Conservation (phyloP, 805 yeast species). For the Ogataea glucozyma region DNA sequence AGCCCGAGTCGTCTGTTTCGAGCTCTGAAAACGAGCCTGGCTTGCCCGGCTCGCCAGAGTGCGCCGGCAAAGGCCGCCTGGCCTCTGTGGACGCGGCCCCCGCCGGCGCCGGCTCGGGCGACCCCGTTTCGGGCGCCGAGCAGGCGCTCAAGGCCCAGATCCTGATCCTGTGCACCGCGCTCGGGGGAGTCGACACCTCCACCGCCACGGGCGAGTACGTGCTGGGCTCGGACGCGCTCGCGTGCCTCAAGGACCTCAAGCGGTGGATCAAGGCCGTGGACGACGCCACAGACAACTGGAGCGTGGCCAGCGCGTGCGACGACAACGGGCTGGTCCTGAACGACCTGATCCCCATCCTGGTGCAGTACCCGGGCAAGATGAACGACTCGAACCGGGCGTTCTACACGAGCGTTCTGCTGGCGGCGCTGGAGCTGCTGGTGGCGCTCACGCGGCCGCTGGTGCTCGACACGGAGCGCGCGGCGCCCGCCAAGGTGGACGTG, state of each 20-base stretch:
- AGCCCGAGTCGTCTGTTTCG: constrained; percentile 24
- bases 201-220: constrained; percentile 51
- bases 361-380: constrained; percentile 53
- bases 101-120: neutral
- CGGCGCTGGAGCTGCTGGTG: constrained; percentile 77
- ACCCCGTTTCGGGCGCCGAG: constrained; percentile 21
- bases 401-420: constrained; percentile 63
- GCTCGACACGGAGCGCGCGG: constrained; percentile 55
- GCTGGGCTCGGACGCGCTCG: constrained; percentile 84
- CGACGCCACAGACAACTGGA: constrained; percentile 65
- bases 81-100: neutral
- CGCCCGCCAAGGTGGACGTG: constrained; percentile 55
- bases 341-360: constrained; percentile 73
- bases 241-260: constrained; percentile 84
- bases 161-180: constrained; percentile 77
- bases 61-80: no score
- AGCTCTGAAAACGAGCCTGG: constrained; percentile 16
- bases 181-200: constrained; percentile 84
- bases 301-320: constrained; percentile 86
- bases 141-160: constrained; percentile 66
- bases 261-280: constrained; percentile 87
- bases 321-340: constrained; percentile 71
- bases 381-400: constrained; percentile 37
- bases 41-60: no score
- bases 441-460: constrained; percentile 85